Evolutionary conservation across 2,329 filamentous ascomycete species (phyloP), one percentile per base, ranked within the genome.

Genomic region (Cylindrodendrum hubeiense): DNA sequence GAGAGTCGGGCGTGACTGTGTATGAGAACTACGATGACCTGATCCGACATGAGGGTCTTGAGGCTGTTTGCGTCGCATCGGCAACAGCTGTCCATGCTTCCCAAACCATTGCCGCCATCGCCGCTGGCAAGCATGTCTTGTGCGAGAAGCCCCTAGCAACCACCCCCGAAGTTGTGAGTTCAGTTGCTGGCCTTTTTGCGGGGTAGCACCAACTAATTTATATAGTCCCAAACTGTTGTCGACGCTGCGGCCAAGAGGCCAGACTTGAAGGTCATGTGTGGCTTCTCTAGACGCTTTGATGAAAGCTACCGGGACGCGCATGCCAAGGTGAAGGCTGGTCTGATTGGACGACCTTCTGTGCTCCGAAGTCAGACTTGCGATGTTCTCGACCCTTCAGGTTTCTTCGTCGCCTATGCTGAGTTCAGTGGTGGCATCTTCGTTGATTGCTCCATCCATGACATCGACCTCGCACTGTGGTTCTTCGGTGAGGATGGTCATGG

Each of bases 401-500:
- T 91, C 82, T 92, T 91, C 76, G 89, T 92, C 51, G 82, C 85
- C 22, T 92, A 91, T 76, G 88, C 90, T 6, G 81, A 88, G 66
- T 89, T 86, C 78, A 86, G 82, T 2, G 89, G 90, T 47, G 89
- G 89, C n/a, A 90, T 91, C 74, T 92, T 92, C 70, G 90, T 92
- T 53, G 90, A 92, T 79, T 90, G 87, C 79, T 88, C 87, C 34
- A 87, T 92, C 73, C 90, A 92, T 79, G 90, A 92, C 72, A 91
- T 92, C 4, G 75, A 76, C 53, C 62, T 77, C 4, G 73, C 75
- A 0, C 57, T 77, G 52, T 77, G 75, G 75, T 76, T 76, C 69
- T 77, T 77, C 8, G 75, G 74, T n/a, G 73, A 77, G 22, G 46
- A 63, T 21, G 53, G 60, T 6, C 74, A 77, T n/a, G 68, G 66